Evolutionary conservation across 106 monocot species (phyloP), one percentile per base, ranked within the genome.

Genomic region (Allium sativum): DNA sequence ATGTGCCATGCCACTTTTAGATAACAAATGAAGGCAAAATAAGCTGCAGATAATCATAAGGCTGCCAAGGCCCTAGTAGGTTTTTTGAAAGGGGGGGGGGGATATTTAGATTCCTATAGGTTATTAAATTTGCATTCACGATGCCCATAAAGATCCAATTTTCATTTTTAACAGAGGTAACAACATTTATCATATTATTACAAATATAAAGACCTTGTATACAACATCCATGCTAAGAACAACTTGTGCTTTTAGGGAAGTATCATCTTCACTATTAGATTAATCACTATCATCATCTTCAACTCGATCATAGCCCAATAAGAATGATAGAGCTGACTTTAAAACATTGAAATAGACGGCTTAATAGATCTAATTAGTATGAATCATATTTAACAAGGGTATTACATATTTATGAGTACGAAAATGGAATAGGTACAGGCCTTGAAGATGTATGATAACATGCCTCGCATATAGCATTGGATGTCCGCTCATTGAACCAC

Each of bases 401-500:
- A 64, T 10, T 45, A 61, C 43, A 57, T 53, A 45, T 52, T 18
- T 42, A 2, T 55, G 31, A 3, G 31, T 31, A 31, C 31, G 31
- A 46, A 31, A 44, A 14, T 3, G 45, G 7, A 44, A 54, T 18
- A 42, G 61, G 8, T 56, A 44, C 22, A 7, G 68, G 84, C 92
- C 81, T 92, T 44, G 87, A 81, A 44, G 92, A 92, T 47, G 78
- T 13, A 53, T 92, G 92, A 62, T 88, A 92, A 67, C 92, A 98
- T 31, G 92, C 87, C 50, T 64, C 82, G 68, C 92, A 98, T 46
- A 98, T 92, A 18, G 81, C 88, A 88, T 88, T 88, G 17, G 98
- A 84, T 55, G 92, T 88, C 45, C 88, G 77, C 48, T 92, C 98
- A 81, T 92, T 91, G 74, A 92, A 92, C 98, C 98, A 98, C 52